These are phyloP conservation scores for Fusarium mundagurra DNA, from an alignment of 2,329 filamentous ascomycete genomes.

Conservation along the genomic window DNA sequence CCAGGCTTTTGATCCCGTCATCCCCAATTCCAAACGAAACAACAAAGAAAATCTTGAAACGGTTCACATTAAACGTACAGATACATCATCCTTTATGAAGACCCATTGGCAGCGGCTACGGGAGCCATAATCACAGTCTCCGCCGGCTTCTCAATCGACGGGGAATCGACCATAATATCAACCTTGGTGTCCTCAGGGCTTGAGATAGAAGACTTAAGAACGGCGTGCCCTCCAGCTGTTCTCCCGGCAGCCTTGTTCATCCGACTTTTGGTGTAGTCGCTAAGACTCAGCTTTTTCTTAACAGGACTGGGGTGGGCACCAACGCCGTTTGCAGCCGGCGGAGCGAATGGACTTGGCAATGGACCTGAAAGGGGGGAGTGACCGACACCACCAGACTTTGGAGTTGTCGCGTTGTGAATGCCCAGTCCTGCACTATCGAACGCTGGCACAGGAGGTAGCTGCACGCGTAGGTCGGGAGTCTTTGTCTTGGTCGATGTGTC, in stretches of 20 bases:
- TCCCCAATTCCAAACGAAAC: constrained; percentile 23
- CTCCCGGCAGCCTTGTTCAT: constrained; percentile 63
- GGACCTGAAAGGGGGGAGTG: constrained; percentile 62
- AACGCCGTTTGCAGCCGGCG: constrained; percentile 54
- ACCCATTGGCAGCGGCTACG: constrained; percentile 43
- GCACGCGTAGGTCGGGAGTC: constrained; percentile 61
- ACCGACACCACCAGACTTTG: constrained; percentile 55
- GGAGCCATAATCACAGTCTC: constrained; percentile 37
- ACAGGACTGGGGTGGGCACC: constrained; percentile 65
- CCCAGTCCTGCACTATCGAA: constrained; percentile 55
- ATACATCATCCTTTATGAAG: constrained; percentile 39
- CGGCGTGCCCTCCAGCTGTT: constrained; percentile 39
- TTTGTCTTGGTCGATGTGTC: constrained; percentile 47
- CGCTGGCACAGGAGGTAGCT: constrained; percentile 64
- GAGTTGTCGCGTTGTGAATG: constrained; percentile 53
- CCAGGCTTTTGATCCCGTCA: constrained; percentile 45
- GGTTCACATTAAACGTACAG: constrained; percentile 40
- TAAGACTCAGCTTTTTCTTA: constrained; percentile 74
- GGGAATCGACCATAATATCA: constrained; percentile 48
- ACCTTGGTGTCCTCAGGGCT: constrained; percentile 51
- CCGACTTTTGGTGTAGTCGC: constrained; percentile 70
- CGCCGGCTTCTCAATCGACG: constrained; percentile 43
- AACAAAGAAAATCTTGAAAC: constrained; percentile 34
- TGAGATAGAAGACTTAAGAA: constrained; percentile 48
- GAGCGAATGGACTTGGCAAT: constrained; percentile 55